Percentiles rank a stretch among this genome's conserved stretches.
These are phyloP conservation scores for Fragaria nilgerrensis DNA, from an alignment of 306 rosid genomes.

Conservation along the genomic window DNA sequence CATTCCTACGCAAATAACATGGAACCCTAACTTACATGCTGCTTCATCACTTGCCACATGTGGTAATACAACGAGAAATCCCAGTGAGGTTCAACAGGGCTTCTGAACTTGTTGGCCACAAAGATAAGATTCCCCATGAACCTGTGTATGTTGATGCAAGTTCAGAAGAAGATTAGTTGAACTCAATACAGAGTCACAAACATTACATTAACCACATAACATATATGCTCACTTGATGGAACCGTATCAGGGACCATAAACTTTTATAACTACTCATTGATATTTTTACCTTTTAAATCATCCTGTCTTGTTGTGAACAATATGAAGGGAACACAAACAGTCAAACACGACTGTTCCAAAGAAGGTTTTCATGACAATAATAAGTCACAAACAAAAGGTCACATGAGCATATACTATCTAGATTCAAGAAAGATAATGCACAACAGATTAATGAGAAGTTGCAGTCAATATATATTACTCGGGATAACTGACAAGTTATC, in stretches of 20 bases:
- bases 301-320: not conserved
- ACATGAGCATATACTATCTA: not conserved
- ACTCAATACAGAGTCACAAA: too few species aligned
- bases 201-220: too few species aligned
- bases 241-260: not conserved
- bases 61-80: slow-evolving; percentile 91
- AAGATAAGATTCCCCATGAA: slow-evolving; percentile 75
- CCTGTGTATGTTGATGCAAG: slow-evolving; percentile 38
- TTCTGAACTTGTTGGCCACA: slow-evolving; percentile 88
- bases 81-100: slow-evolving; percentile 84
- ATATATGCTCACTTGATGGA: too few species aligned
- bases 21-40: slow-evolving; percentile 48
- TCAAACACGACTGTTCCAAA: not conserved
- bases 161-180: not conserved
- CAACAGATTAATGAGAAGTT: not conserved
- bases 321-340: not conserved
- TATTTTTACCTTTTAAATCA: not conserved
- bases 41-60: slow-evolving; percentile 86
- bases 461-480: not conserved
- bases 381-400: not conserved
- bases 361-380: not conserved
- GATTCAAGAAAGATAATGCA: not conserved
- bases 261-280: not conserved
- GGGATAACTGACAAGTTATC: too few species aligned
- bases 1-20: not conserved